Base-by-base conservation (phyloP, 495 filamentous ascomycete genomes). In the Cercophora scortea region DNA sequence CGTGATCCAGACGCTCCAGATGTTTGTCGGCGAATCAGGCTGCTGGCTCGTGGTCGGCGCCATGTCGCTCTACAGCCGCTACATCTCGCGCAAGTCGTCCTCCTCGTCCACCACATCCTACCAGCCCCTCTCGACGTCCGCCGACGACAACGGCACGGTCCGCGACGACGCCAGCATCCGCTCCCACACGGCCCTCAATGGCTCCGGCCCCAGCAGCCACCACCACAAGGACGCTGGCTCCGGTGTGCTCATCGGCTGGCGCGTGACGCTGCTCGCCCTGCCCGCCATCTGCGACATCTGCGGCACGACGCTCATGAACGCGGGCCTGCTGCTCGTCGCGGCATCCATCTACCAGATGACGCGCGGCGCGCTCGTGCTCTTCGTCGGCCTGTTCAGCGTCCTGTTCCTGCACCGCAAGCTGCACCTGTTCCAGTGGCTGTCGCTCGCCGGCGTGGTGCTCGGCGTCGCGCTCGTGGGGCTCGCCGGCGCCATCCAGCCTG, bases 291-390 rank as follows among this genome's bases (percentile, higher is more conserved):
- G 91, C 69, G 93, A 98, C 63, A 95, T 98, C 55, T 78, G 86
- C 5, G 93, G 88, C 18, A 98, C 93, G 4, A 98, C 93, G 16
- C 82, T 97, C 19, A 96, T 98, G 87, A 98, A 97, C 66, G 86
- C 90, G 6, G 93, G 93, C 11, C 73, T 98, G 52, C 78, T 96
- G 44, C 94, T 96, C 60, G 90, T 96, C 9, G 93, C 88, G 1
- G 89, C 93, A 0, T 90, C 85, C 55, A 95, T 98, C 60, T 98
- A 96, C 74, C 93, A 98, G 67, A 98, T 98, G 93, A 97, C 92
- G 8, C 79, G 93, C 32, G 93, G 93, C 13, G 92, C 93, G 0
- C 75, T 98, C 25, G 91, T 97, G 13, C 75, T 98, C 5, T 98
- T 97, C 53, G 93, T 98, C 10, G 93, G 93, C 0, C 69, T 96